Percentiles rank a stretch among this genome's conserved stretches.
phyloP scores from a whole-genome alignment of 768 basidiomycete species.

The Hemileccinum rubropunctum region DNA sequence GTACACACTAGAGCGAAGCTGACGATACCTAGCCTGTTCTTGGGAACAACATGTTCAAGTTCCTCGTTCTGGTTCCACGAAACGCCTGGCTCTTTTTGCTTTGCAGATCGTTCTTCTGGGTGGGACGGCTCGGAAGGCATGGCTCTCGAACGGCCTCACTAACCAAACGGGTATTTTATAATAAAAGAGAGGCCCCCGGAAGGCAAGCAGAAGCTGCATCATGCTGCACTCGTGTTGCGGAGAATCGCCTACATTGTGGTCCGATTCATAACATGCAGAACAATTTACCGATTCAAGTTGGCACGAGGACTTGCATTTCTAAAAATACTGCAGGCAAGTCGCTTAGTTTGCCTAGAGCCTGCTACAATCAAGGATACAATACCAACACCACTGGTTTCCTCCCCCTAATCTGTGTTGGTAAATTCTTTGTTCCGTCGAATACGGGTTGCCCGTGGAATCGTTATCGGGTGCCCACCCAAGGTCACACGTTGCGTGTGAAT shows the following conservation, averaged over 20 bases:
- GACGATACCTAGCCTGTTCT: too few relatives aligned
- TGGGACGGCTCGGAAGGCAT: neutral
- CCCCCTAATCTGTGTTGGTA: neutral
- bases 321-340: too few relatives aligned
- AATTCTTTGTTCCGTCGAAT: neutral
- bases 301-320: too few relatives aligned
- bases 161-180: too few relatives aligned
- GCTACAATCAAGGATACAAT: neutral
- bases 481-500: neutral
- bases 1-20: conserved; percentile 27
- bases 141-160: neutral
- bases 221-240: too few relatives aligned
- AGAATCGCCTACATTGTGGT: too few relatives aligned
- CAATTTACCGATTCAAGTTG: too few relatives aligned
- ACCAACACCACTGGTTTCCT: neutral
- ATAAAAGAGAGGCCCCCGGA: too few relatives aligned
- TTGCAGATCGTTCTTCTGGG: neutral
- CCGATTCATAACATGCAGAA: too few relatives aligned
- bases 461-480: neutral
- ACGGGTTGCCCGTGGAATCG: neutral
- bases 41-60: too few relatives aligned
- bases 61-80: conserved; percentile 52
- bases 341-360: too few relatives aligned
- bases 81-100: conserved; percentile 35
- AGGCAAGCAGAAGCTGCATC: too few relatives aligned